A percentile compares a stretch with the other conserved stretches of the same genome.
Evolutionary conservation across 441 rosid genomes (phyloP).

Genomic region (Adansonia grandidieri): DNA sequence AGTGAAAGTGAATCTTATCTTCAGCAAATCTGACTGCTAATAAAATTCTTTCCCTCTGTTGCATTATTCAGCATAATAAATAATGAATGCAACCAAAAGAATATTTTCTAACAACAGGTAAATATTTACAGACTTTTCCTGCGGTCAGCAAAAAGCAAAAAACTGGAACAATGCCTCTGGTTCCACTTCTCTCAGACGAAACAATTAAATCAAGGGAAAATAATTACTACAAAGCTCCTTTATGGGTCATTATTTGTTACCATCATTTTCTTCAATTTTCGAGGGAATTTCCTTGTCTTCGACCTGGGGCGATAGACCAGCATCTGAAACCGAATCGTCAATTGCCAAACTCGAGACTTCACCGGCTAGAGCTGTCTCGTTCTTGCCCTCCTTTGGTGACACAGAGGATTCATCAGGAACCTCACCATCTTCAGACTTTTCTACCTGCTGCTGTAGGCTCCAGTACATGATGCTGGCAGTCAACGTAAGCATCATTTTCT

Average conservation of each 20-base stretch:
- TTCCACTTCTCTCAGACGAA: background rate
- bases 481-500: conserved; percentile 87
- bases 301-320: conserved; percentile 13
- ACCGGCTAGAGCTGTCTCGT: conserved; percentile 34
- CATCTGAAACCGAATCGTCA: conserved; percentile 42
- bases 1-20: too few relatives aligned
- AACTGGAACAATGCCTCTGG: background rate
- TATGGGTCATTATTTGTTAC: background rate
- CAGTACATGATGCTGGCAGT: conserved; percentile 93
- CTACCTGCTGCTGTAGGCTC: conserved; percentile 70
- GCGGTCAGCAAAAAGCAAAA: conserved; percentile 23
- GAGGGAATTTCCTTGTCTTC: background rate
- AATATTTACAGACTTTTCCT: conserved; percentile 30
- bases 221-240: background rate
- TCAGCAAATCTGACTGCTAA: too few relatives aligned
- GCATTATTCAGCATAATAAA: conserved; percentile 17
- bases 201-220: background rate
- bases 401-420: conserved; percentile 42
- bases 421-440: conserved; percentile 46
- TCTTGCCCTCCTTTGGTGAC: conserved; percentile 31
- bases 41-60: background rate
- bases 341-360: conserved; percentile 51
- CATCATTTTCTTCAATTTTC: conserved; percentile 1
- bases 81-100: conserved; percentile 22
- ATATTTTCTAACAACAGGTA: conserved; percentile 15